Conservation (phyloP, 192 early-diverging fungal genomes). For the Paraglomus brasilianum region DNA sequence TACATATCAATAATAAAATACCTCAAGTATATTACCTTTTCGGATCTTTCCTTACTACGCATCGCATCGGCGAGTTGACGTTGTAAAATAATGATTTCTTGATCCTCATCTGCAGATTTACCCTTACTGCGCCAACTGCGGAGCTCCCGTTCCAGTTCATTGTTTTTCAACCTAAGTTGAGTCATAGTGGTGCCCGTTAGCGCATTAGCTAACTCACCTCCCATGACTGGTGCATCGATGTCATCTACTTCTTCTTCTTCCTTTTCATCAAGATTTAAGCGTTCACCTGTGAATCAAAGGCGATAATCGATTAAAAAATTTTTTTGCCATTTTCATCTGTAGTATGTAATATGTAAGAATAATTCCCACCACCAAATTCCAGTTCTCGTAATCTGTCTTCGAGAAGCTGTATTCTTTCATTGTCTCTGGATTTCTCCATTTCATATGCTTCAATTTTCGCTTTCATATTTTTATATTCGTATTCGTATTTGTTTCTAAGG, state of each 20-base stretch:
- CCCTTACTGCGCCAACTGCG: conserved; percentile 26
- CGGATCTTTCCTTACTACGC: conserved; percentile 56
- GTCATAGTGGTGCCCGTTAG: conserved; percentile 40
- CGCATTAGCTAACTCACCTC: conserved; percentile 28
- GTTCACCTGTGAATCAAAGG: conserved; percentile 36
- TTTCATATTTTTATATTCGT: conserved; percentile 61
- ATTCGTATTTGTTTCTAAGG: conserved; percentile 71
- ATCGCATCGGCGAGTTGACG: conserved; percentile 62
- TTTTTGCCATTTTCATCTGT: conserved; percentile 35
- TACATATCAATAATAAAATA: not conserved
- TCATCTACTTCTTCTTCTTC: conserved; percentile 31
- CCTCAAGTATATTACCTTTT: conserved; percentile 32
- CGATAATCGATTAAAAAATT: conserved; percentile 33
- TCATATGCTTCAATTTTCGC: conserved; percentile 64
- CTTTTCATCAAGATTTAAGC: conserved; percentile 38
- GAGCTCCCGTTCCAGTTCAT: conserved; percentile 65
- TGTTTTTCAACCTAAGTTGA: conserved; percentile 48
- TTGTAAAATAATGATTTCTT: conserved; percentile 52
- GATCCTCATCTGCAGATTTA: conserved; percentile 22
- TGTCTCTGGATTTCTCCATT: conserved; percentile 60
- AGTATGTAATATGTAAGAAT: conserved; percentile 29
- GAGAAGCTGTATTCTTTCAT: conserved; percentile 73
- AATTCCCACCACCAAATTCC: conserved; percentile 61
- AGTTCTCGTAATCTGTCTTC: conserved; percentile 82
- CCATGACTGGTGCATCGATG: conserved; percentile 37